These are phyloP conservation scores for Clathrospora elynae DNA, from an alignment of 2,329 filamentous ascomycete genomes.

Conservation along the genomic window DNA sequence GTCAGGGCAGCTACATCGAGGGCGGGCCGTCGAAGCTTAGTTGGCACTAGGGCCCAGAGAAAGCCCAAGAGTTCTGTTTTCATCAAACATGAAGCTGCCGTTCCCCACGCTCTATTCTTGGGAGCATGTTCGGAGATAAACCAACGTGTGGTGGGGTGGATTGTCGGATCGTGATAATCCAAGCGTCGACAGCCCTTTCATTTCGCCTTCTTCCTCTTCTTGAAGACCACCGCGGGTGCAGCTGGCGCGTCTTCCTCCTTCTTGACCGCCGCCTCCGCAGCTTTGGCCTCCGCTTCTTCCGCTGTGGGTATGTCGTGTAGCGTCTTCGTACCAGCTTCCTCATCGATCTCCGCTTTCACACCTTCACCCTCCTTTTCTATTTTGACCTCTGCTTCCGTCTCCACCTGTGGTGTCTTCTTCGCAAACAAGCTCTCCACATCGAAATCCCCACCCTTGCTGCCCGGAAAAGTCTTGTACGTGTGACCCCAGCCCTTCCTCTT, in stretches of 20 bases:
- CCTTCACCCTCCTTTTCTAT: constrained; percentile 52
- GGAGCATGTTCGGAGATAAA: neutral
- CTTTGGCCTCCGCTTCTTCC: constrained; percentile 31
- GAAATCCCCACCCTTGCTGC: constrained; percentile 58
- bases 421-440: constrained; percentile 68
- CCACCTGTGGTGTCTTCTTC: constrained; percentile 28
- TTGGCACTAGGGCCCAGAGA: no score
- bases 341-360: constrained; percentile 27
- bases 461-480: constrained; percentile 53
- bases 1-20: no score
- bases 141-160: neutral
- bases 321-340: constrained; percentile 22
- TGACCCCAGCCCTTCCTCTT: constrained; percentile 53
- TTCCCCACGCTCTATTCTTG: neutral
- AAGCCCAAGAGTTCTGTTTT: no score
- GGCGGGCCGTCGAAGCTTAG: no score
- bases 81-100: no score
- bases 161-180: neutral
- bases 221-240: constrained; percentile 67
- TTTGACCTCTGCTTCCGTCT: constrained; percentile 37
- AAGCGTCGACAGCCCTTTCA: constrained; percentile 16
- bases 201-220: constrained; percentile 75
- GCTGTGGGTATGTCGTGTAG: constrained; percentile 38
- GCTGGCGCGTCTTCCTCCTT: constrained; percentile 30
- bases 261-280: constrained; percentile 21